These are phyloP conservation scores for Candida coquimbonensis DNA, from an alignment of 805 yeast genomes.

Conservation along the genomic window DNA sequence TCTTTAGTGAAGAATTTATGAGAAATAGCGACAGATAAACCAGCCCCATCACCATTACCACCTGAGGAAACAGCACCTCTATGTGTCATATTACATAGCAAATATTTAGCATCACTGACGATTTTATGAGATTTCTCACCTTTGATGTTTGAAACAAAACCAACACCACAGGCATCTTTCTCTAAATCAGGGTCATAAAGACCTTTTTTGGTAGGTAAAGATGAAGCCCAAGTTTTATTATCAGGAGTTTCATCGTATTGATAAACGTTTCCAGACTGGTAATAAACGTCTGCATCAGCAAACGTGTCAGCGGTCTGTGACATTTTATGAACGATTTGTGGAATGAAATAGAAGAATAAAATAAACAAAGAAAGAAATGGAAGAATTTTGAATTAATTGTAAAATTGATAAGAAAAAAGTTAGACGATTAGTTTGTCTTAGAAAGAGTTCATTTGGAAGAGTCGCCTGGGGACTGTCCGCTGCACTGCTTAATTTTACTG, in stretches of 20 bases:
- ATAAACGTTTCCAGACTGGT: slow-evolving; percentile 14
- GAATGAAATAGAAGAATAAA: not conserved
- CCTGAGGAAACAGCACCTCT: slow-evolving; percentile 97
- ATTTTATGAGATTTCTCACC: slow-evolving; percentile 85
- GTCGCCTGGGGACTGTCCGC: no score
- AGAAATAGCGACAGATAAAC: slow-evolving; percentile 88
- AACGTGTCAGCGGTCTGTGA: slow-evolving; percentile 3
- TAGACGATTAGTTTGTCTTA: no score
- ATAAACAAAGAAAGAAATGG: no score
- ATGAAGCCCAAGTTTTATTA: slow-evolving; percentile 87
- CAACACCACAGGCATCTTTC: slow-evolving; percentile 98
- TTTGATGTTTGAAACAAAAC: slow-evolving; percentile 91
- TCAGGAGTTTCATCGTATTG: slow-evolving; percentile 68
- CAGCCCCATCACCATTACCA: slow-evolving; percentile 99
- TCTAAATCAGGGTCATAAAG: slow-evolving; percentile 90
- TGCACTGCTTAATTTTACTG: no score
- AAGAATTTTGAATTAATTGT: no score
- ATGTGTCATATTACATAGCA: slow-evolving; percentile 96
- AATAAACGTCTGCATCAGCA: slow-evolving; percentile 10
- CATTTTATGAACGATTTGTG: not conserved
- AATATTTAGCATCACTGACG: slow-evolving; percentile 79
- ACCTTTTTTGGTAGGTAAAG: slow-evolving; percentile 81
- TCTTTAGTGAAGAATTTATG: slow-evolving; percentile 83
- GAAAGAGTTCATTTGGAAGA: no score
- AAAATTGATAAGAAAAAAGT: no score